Base-by-base conservation (phyloP, 257 asterid genomes). In the Forsythia suspensa region DNA sequence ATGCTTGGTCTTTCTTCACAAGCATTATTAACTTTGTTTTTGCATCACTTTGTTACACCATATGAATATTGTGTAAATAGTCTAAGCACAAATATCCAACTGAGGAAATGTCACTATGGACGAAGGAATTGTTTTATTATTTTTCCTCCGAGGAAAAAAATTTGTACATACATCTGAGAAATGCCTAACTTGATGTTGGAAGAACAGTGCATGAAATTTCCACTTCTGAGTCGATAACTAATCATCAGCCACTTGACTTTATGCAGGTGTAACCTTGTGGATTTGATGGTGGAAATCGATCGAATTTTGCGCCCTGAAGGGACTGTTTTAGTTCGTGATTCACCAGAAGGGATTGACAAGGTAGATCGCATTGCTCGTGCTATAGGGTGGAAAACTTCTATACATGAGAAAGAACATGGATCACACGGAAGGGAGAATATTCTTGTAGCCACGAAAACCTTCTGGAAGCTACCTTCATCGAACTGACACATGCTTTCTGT, bases 271-370 rank as follows among this genome's bases (percentile, higher is more conserved):
- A 93, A 83, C 84, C 89, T 93, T 8, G 97, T 92, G 76, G 99
- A 95, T 88, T 80, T 95, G 80, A 90, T 95, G 94, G 95, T 90
- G 82, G 99, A 95, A 85, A 93, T 95, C 0, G 99, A 95, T 75
- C 88, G 99, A 83, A 91, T 93, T 55, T 76, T 95, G 83, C 97
- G 99, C 2, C 98, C 99, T 6, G 97, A 92, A 86, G 99, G 98
- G 83, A 93, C 92, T 16, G 92, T 92, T 51, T 76, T 95, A 36
- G 59, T 95, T 57, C 91, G 97, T 77, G 99, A 91, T 73, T 89
- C 94, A 43, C 98, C 97, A 2, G 94, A 90, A 83, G 91, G 89
- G 80, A 95, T 95, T 1, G 89, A 90, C 10, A 93, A 86, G 84
- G 79, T 91, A 15, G 91, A 85, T 1, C 89, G 89, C 11, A 87